phyloP scores from a whole-genome alignment of 2,329 filamentous ascomycete genomes.

The Colletotrichum eremochloae region DNA sequence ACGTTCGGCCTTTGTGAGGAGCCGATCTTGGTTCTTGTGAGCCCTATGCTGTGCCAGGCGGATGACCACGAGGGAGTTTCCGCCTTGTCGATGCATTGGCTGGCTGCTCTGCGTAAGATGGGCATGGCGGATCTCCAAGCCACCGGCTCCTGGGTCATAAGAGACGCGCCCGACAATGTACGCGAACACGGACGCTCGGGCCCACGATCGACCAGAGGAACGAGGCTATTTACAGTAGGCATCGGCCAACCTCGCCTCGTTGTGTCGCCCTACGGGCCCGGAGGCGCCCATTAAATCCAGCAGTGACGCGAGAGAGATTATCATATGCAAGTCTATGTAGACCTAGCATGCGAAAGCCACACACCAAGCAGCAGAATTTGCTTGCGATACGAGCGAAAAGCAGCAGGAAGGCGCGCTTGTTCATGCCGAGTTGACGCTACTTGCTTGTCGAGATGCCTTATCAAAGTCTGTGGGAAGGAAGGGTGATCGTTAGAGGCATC shows the following conservation, averaged over 20 bases:
- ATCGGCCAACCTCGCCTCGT: background rate
- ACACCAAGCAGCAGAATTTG: background rate
- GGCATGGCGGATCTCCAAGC: background rate
- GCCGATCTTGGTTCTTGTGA: background rate
- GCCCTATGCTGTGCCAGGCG: constrained; percentile 9
- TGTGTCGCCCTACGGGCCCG: background rate
- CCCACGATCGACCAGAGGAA: too few species aligned
- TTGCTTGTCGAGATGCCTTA: background rate
- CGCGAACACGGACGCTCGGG: background rate
- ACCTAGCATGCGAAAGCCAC: too few species aligned
- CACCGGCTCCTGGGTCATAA: background rate
- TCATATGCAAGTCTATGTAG: too few species aligned
- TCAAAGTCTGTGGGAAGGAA: background rate
- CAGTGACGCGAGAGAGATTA: background rate
- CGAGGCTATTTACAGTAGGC: too few species aligned
- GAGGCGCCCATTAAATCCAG: background rate
- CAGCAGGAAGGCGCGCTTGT: background rate
- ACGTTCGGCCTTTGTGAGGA: background rate
- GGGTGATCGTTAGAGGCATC: background rate
- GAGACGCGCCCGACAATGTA: background rate
- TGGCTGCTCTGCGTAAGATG: background rate
- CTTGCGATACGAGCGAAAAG: background rate
- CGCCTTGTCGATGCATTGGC: constrained; percentile 1
- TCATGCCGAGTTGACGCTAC: background rate
- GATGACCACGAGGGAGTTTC: constrained; percentile 10